Conservation (phyloP, 441 rosid genomes). For the Pelargonium citronellum region DNA sequence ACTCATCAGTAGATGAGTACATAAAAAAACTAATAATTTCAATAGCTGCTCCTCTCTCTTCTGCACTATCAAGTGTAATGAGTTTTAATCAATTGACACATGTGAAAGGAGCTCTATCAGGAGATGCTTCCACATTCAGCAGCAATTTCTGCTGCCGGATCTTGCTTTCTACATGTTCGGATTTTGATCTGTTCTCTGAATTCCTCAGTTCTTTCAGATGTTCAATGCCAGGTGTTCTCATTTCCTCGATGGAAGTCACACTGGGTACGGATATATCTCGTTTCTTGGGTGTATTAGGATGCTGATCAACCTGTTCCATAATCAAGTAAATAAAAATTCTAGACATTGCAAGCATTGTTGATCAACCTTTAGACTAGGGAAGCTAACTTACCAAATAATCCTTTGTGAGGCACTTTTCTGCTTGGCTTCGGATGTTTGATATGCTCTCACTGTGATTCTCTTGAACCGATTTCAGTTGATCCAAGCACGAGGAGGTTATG, state of each 20-base stretch:
- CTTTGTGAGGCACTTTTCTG: conserved; percentile 61
- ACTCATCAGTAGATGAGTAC: no score
- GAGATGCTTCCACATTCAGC: conserved; percentile 26
- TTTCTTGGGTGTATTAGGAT: conserved; percentile 45
- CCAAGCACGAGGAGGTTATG: conserved; percentile 39
- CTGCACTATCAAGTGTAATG: background rate
- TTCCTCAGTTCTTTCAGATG: conserved; percentile 23
- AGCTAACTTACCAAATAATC: conserved; percentile 56
- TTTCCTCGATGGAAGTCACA: conserved; percentile 54
- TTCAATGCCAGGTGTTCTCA: conserved; percentile 36
- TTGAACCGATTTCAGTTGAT: conserved; percentile 45
- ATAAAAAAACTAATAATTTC: background rate
- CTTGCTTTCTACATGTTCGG: conserved; percentile 31
- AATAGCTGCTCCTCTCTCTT: background rate
- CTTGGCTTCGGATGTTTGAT: conserved; percentile 47
- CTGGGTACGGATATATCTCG: conserved; percentile 52
- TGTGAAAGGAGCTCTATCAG: conserved; percentile 59
- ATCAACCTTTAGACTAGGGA: background rate
- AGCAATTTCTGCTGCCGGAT: conserved; percentile 15
- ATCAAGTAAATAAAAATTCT: background rate
- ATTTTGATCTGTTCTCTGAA: conserved; percentile 30
- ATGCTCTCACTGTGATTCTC: conserved; percentile 55
- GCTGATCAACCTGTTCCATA: conserved; percentile 50
- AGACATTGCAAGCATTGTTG: background rate
- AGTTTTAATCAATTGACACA: conserved; percentile 40